phyloP scores from a whole-genome alignment of 208 protist genomes.

The Crithidia bombi region DNA sequence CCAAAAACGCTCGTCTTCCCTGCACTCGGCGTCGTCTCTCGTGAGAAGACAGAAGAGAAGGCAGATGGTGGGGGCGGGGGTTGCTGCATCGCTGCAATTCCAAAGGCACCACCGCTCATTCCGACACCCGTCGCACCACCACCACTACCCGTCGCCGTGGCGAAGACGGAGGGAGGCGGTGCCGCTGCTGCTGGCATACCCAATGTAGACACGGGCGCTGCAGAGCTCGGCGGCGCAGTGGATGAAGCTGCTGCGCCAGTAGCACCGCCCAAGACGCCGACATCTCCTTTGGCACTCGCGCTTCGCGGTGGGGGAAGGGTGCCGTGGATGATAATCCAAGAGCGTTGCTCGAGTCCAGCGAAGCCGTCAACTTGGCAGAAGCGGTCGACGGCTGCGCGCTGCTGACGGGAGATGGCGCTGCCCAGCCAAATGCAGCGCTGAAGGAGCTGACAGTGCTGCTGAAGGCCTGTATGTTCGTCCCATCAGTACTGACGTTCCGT shows the following conservation, averaged over 20 bases:
- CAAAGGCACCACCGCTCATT: not conserved
- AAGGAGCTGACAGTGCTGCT: constrained; percentile 7
- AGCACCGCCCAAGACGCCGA: no score
- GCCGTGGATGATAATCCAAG: no score
- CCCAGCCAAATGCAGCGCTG: constrained; percentile 2
- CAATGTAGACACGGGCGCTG: no score
- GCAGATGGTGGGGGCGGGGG: not conserved
- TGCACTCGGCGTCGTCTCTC: not conserved
- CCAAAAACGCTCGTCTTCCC: not conserved
- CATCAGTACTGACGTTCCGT: constrained; percentile 2
- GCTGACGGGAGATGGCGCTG: not conserved
- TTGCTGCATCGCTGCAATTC: not conserved
- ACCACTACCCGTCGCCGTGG: not conserved
- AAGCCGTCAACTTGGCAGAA: not conserved
- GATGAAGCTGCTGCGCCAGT: no score
- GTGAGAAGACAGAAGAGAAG: not conserved
- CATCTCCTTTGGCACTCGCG: no score
- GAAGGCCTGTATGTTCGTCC: not conserved
- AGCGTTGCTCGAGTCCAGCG: not conserved
- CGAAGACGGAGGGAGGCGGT: not conserved
- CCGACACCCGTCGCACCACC: not conserved
- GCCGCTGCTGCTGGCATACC: not conserved
- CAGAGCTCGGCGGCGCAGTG: no score
- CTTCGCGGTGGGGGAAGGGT: no score
- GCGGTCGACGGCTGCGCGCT: not conserved